Base-by-base conservation (phyloP, 2,329 filamentous ascomycete species). In the Cladophialophora bantiana region DNA sequence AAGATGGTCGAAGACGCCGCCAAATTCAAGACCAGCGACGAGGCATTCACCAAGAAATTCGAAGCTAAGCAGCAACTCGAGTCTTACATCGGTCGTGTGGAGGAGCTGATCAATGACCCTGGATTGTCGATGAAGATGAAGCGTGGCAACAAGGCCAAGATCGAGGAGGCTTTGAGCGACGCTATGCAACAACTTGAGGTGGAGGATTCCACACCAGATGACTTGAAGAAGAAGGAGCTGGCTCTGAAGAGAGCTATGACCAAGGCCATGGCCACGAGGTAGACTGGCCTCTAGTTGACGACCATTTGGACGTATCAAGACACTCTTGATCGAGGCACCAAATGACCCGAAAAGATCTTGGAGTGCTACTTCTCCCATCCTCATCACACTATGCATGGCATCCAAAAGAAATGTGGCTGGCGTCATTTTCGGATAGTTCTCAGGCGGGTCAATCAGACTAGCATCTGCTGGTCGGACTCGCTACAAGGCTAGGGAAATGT, bases 191-290 rank as follows among this genome's bases (percentile, higher is more conserved):
- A 96, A 84, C 91, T 99, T 72, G 95, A 99, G 89, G 85, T 99
- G 78, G 92, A 94, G 83, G 96, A 99, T 75, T 92, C 92, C 65
- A 83, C 85, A 70, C 91, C 93, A 69, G 96, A 99, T 76, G 95
- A 99, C 80, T 86, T 99, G 75, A 98, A 96, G 92, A 98, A 98
- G 93, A 96, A 97, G 90, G 95, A 99, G 88, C 86, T 99, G 74
- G 93, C 93, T 69, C 88, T 99, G 73, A 99, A 98, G 93, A 88
- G 95, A 78, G 88, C 96, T 75, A 94, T 99, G 77, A 99, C 95
- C 83, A 99, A 98, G 91, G 94, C 92, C 77, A 96, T 96, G 92
- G 89, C 92, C 73, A 94, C 92, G 78, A 90, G 92, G 83, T 96
- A 94, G 89, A 57, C 26, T 20, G 13, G 18, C 31, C n/a, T 32